A percentile compares a stretch with the other conserved stretches of the same genome.
phyloP scores from a whole-genome alignment of 805 yeast species.

The Teunomyces gatunensis region DNA sequence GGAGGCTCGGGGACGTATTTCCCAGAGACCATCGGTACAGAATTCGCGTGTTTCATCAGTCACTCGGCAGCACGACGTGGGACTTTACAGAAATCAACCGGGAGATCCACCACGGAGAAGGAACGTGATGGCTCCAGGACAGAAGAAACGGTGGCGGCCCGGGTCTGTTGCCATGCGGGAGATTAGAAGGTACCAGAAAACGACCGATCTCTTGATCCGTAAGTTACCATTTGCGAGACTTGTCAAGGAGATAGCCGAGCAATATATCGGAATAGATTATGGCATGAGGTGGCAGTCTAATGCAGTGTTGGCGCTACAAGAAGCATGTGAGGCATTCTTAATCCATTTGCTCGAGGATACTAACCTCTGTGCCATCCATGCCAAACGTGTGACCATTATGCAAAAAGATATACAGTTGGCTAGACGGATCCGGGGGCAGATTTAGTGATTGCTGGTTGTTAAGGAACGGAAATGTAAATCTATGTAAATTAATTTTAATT shows the following conservation, averaged over 20 bases:
- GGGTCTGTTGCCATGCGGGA: constrained; percentile 68
- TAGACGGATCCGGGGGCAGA: constrained; percentile 65
- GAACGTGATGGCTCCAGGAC: constrained; percentile 2
- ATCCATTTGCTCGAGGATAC: constrained; percentile 76
- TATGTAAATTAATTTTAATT: neutral
- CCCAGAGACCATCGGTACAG: constrained; percentile 1
- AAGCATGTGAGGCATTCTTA: constrained; percentile 76
- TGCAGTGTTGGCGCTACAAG: constrained; percentile 75
- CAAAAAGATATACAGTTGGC: constrained; percentile 80
- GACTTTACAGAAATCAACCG: constrained; percentile 48
- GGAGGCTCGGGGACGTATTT: neutral
- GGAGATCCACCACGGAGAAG: constrained; percentile 46
- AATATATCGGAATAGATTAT: constrained; percentile 50
- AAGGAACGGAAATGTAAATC: constrained; percentile 1
- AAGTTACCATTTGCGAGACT: constrained; percentile 77
- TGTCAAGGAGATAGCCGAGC: constrained; percentile 70
- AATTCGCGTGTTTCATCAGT: constrained; percentile 1
- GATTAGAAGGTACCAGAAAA: constrained; percentile 63
- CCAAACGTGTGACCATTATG: constrained; percentile 82
- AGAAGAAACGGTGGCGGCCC: constrained; percentile 51
- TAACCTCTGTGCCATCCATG: constrained; percentile 73
- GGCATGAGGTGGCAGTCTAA: constrained; percentile 76
- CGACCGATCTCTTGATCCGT: constrained; percentile 64
- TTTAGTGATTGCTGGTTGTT: constrained; percentile 7
- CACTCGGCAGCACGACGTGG: constrained; percentile 20